phyloP scores from a whole-genome alignment of 2,329 filamentous ascomycete genomes.

The Diaporthe humulicola region DNA sequence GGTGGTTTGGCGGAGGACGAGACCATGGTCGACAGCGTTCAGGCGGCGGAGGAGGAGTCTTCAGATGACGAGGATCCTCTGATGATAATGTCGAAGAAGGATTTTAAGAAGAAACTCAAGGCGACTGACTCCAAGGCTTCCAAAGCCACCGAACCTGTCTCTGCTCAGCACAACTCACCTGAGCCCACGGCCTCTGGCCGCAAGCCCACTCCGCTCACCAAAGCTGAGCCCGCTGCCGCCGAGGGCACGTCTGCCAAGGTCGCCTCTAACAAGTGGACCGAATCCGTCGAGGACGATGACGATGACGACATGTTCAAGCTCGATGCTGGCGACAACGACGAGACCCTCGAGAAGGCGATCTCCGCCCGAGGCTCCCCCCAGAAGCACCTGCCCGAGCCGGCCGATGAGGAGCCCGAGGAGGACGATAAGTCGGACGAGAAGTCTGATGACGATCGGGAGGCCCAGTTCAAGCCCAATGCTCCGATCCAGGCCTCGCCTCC shows the following conservation, averaged over 20 bases:
- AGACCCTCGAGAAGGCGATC: conserved; percentile 23
- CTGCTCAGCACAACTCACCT: neutral
- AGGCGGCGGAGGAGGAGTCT: conserved; percentile 13
- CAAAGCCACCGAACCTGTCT: neutral
- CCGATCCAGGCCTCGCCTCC: conserved; percentile 29
- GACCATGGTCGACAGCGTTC: neutral
- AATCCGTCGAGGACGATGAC: neutral
- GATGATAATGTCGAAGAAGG: conserved; percentile 39
- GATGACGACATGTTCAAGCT: conserved; percentile 8
- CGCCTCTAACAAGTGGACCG: neutral
- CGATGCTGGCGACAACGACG: conserved; percentile 33
- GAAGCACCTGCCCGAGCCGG: conserved; percentile 30
- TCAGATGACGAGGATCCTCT: conserved; percentile 36
- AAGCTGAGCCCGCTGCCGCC: neutral
- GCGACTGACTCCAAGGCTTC: neutral
- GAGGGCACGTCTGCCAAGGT: conserved; percentile 3
- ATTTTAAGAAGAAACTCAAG: conserved; percentile 20
- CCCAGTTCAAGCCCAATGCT: conserved; percentile 9
- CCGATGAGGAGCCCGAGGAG: conserved; percentile 25
- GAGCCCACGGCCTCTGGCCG: neutral
- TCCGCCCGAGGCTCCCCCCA: conserved; percentile 12
- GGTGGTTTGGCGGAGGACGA: neutral
- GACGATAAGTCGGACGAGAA: neutral
- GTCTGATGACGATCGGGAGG: conserved; percentile 5
- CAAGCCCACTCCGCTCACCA: neutral